Conservation (phyloP, 2,329 filamentous ascomycete species). For the Xylariales sp. region DNA sequence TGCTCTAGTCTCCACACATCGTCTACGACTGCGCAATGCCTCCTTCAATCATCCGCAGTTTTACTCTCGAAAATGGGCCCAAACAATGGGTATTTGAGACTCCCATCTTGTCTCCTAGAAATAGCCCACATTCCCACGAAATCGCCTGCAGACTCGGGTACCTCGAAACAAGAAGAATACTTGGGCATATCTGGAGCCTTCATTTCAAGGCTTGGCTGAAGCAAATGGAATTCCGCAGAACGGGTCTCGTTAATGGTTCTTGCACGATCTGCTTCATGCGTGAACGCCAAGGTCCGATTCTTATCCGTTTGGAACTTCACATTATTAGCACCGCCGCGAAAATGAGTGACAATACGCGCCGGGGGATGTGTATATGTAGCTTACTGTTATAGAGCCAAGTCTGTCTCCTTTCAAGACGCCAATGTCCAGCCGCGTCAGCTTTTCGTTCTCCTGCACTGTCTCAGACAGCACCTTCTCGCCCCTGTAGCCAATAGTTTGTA, state of each 20-base stretch:
- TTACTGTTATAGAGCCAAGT: conserved; percentile 14
- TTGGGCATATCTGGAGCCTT: background rate
- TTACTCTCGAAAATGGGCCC: conserved; percentile 8
- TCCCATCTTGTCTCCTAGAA: background rate
- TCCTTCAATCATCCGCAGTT: background rate
- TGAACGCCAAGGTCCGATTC: conserved; percentile 1
- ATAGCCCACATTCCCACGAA: conserved; percentile 8
- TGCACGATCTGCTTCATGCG: background rate
- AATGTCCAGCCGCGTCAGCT: conserved; percentile 13
- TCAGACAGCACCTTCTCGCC: conserved; percentile 7
- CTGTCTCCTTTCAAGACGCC: conserved; percentile 9
- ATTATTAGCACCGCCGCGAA: background rate
- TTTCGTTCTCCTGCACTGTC: conserved; percentile 11
- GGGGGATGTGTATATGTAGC: background rate
- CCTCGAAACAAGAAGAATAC: background rate
- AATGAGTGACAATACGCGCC: background rate
- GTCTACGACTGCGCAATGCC: no score
- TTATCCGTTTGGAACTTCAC: conserved; percentile 7
- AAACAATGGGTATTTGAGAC: conserved; percentile 6
- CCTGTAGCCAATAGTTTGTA: conserved; percentile 10
- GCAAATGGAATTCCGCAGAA: background rate
- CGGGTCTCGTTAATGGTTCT: background rate
- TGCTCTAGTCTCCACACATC: no score
- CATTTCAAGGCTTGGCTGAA: background rate
- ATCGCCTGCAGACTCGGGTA: background rate